A percentile compares a stretch with the other conserved stretches of the same genome.
Conservation (phyloP, 1,139 yeast species). For the Sugiyamaella japonica region DNA sequence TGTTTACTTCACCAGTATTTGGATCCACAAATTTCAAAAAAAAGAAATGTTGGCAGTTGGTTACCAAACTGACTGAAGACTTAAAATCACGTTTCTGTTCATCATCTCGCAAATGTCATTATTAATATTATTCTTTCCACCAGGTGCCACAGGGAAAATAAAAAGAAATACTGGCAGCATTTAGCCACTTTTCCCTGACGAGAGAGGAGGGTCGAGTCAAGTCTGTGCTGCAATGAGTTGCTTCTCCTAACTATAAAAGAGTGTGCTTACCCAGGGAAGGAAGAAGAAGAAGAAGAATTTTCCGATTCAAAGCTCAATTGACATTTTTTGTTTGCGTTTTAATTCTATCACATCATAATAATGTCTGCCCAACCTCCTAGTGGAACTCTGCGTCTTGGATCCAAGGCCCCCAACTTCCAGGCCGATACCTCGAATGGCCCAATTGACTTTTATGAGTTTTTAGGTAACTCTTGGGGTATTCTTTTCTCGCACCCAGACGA, state of each 20-base stretch:
- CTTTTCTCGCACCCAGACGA: slow-evolving; percentile 87
- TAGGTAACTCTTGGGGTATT: slow-evolving; percentile 75
- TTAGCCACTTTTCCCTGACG: neutral
- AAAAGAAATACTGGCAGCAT: slow-evolving; percentile 1
- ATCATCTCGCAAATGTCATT: neutral
- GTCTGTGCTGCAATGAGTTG: neutral
- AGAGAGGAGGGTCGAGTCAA: neutral
- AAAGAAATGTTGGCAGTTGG: slow-evolving; percentile 1
- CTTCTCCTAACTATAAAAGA: slow-evolving; percentile 1
- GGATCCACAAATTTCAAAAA: slow-evolving; percentile 1
- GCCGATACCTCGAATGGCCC: slow-evolving; percentile 74
- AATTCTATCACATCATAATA: neutral
- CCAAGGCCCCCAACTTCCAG: slow-evolving; percentile 77
- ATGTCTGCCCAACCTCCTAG: slow-evolving; percentile 29
- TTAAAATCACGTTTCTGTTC: slow-evolving; percentile 14
- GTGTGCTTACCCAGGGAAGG: neutral
- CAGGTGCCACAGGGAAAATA: neutral
- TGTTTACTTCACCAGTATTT: neutral
- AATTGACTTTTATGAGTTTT: slow-evolving; percentile 72
- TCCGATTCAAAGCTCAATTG: neutral
- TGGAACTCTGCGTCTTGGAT: slow-evolving; percentile 51
- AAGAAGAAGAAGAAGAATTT: neutral
- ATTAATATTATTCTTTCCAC: neutral
- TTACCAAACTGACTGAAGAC: neutral
- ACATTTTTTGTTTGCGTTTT: neutral